A percentile compares a stretch with the other conserved stretches of the same genome.
These are phyloP conservation scores for Gyrodon lividus DNA, from an alignment of 768 basidiomycete genomes.

Conservation along the genomic window DNA sequence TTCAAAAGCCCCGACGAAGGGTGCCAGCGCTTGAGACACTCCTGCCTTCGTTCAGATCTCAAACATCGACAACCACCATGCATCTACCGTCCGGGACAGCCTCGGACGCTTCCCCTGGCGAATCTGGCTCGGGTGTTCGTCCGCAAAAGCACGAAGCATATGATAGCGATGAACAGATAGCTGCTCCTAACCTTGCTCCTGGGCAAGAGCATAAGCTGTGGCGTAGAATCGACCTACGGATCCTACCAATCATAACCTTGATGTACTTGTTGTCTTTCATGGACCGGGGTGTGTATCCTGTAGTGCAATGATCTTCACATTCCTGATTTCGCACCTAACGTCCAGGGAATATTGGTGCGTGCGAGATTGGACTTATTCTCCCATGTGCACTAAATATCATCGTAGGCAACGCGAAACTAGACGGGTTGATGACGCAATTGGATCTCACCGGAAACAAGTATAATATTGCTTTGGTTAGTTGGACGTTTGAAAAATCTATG, in stretches of 20 bases:
- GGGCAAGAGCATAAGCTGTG: slow-evolving; percentile 53
- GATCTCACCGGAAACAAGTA: slow-evolving; percentile 55
- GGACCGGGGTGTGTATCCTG: slow-evolving; percentile 46
- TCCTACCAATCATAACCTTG: slow-evolving; percentile 55
- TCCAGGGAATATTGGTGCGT: slow-evolving; percentile 3
- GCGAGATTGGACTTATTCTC: neutral
- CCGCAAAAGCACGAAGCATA: neutral
- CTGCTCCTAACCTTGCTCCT: slow-evolving; percentile 24
- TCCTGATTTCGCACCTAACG: neutral
- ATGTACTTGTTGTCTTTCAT: slow-evolving; percentile 64
- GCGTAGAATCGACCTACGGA: slow-evolving; percentile 52
- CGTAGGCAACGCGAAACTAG: slow-evolving; percentile 58
- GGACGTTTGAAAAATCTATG: slow-evolving; percentile 27
- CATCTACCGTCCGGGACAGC: too few species aligned
- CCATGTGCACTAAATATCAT: neutral
- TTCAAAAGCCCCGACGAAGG: too few species aligned
- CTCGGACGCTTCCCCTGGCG: too few species aligned
- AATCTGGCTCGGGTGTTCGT: too few species aligned
- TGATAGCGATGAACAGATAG: neutral
- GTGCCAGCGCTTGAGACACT: too few species aligned
- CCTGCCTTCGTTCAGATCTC: too few species aligned
- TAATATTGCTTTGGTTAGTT: slow-evolving; percentile 57
- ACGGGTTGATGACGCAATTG: slow-evolving; percentile 56
- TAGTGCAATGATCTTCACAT: neutral
- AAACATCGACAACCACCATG: too few species aligned